These are phyloP conservation scores for Phytophthora sojae DNA, from an alignment of 352 stramenopile genomes.

Conservation along the genomic window DNA sequence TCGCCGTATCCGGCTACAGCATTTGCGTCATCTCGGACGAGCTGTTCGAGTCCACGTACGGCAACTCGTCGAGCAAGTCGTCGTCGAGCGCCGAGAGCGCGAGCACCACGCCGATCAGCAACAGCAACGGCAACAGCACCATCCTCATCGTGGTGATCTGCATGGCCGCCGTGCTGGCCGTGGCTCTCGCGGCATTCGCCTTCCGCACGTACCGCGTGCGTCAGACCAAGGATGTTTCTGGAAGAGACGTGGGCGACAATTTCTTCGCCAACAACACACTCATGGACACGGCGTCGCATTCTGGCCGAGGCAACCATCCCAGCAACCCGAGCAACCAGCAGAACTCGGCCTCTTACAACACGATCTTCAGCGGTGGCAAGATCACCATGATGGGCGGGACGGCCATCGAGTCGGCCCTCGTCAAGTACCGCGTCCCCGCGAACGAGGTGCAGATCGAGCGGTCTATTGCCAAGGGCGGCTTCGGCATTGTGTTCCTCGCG, in stretches of 20 bases:
- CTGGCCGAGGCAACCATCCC: slow-evolving; percentile 27
- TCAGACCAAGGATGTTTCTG: slow-evolving; percentile 32
- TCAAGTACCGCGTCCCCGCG: slow-evolving; percentile 81
- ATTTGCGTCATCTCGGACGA: slow-evolving; percentile 77
- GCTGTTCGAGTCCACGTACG: slow-evolving; percentile 62
- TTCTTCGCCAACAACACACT: slow-evolving; percentile 67
- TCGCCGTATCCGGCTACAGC: slow-evolving; percentile 40
- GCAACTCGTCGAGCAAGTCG: slow-evolving; percentile 24
- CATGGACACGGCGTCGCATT: slow-evolving; percentile 34
- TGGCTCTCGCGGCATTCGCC: slow-evolving; percentile 59
- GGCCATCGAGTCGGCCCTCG: slow-evolving; percentile 62
- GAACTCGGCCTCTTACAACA: slow-evolving; percentile 51
- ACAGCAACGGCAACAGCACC: slow-evolving; percentile 48
- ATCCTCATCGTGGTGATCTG: slow-evolving; percentile 69
- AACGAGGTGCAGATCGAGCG: slow-evolving; percentile 70
- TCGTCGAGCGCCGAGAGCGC: slow-evolving; percentile 40
- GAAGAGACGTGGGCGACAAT: slow-evolving; percentile 34
- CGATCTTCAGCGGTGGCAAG: slow-evolving; percentile 64
- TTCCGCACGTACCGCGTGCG: slow-evolving; percentile 56
- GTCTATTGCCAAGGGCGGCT: slow-evolving; percentile 76
- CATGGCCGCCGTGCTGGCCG: slow-evolving; percentile 54
- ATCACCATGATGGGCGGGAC: slow-evolving; percentile 62
- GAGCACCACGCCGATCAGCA: slow-evolving; percentile 17
- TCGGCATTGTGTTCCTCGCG: slow-evolving; percentile 77
- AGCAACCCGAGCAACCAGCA: slow-evolving; percentile 5